Evolutionary conservation across 2,329 filamentous ascomycete genomes (phyloP), one percentile per base, ranked within the genome.

Genomic region (Hypoxylon sp.): DNA sequence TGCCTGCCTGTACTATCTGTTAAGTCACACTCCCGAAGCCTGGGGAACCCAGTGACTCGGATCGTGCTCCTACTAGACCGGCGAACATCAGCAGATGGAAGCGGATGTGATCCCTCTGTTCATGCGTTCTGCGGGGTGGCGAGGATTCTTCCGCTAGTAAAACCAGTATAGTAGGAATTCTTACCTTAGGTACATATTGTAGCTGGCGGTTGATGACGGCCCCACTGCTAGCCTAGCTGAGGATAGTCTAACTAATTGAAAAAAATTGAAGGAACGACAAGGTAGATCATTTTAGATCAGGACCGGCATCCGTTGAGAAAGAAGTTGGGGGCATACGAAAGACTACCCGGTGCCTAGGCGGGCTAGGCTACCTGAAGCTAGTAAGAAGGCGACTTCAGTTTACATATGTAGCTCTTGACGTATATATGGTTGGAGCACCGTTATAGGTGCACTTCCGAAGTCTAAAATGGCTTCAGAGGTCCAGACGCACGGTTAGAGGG

Each of bases 281-380:
- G 49, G 62, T 33, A 61, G 59, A 70, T 70, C 67, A 20, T 58
- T 42, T 58, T 63, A 63, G 64, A 59, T 60, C 58, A 56, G 55
- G 44, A 56, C 64, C 67, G 48, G 52, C 53, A 46, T 49, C 44
- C 40, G 18, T 16, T 53, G 28, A 22, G 48, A 49, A 45, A 22
- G 48, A 49, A 45, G 30, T 44, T 36, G 36, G 18, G 44, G 28
- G 40, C 44, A 50, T 57, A 59, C 36, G 24, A 56, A 45, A 12
- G n/a, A 38, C 16, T 32, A 51, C 22, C 44, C 56, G 48, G 30
- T 28, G 59, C 53, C 53, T 49, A 59, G 36, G 18, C 52, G 38
- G 14, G 16, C 28, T 11, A 49, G 38, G 44, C 33, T 38, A n/a
- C n/a, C n/a, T n/a, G n/a, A 26, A 50, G 49, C 38, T 56, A 58